Evolutionary conservation across 2,329 filamentous ascomycete species (phyloP), one percentile per base, ranked within the genome.

Genomic region (Fusarium sp.): DNA sequence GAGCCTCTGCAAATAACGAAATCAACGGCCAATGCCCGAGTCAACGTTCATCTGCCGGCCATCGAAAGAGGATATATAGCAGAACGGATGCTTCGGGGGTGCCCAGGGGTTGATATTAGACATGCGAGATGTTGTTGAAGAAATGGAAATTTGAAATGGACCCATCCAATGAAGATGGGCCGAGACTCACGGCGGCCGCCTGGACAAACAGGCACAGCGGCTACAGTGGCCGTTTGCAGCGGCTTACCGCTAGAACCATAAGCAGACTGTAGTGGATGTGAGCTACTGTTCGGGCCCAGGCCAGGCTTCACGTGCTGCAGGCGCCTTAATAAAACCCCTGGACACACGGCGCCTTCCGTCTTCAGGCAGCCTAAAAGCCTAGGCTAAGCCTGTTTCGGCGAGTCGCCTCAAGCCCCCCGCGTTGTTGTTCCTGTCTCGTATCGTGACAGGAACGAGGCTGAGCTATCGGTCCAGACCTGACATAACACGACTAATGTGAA

Each of bases 381-480:
- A 33, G 44, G 42, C 67, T 69, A 69, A 42, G 8, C 67, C 63
- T 17, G 51, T 46, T 69, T 49, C 7, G 58, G 58, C 33, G 36
- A 46, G 13, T 52, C 56, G 64, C 45, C 43, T 66, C 49, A 66
- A 50, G 50, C 44, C 44, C 45, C 44, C 24, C 61, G 52, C 61
- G 50, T 61, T 56, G 50, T 68, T 68, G 63, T 69, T 44, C 34
- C 33, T 45, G 42, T 42, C 26, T 71, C 56, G 68, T 71, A 71
- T 71, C 54, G 43, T 51, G 26, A 57, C 44, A 38, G 39, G 31
- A 60, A 55, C 33, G 60, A 69, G 66, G 65, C 66, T 71, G 46
- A 71, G 51, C 46, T 31, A 31, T 31, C 28, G 28, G 13, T 31
- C 55, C 26, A 55, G 39, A 5, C 56, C 22, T 44, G 45, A 42